Base-by-base conservation (phyloP, 768 basidiomycete genomes). In the Fistulinella prunicolor region DNA sequence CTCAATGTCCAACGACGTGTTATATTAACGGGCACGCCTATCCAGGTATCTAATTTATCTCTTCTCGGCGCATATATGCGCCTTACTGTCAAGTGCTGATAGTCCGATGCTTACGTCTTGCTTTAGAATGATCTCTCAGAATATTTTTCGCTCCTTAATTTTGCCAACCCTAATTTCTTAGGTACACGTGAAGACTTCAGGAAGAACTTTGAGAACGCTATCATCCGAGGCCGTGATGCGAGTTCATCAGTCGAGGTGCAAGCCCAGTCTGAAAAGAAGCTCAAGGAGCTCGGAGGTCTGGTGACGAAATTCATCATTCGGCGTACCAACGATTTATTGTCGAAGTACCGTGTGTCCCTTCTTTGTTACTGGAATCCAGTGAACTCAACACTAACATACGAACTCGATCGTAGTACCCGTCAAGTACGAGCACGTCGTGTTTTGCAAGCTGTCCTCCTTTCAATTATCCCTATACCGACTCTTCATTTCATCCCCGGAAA, bases 401-500 rank as follows among this genome's bases (percentile, higher is more conserved):
- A 39, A 55, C 46, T 47, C 29, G 53, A 37, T 23, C 43, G 2
- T 59, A 98, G 95, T 99, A 23, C 96, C 96, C 9, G 92, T 99
- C 70, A 99, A 99, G 67, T 98, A 98, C 70, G 96, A 98, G 65
- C 93, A 97, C 50, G 89, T 97, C 51, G 94, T 97, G 0, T 97
- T 96, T 69, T 97, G 94, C 64, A 77, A 81, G 35, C 78, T 89
- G 4, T 92, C 90, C 2, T 75, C 85, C 14, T 83, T 96, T 57
- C 94, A 97, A 58, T 70, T 90, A 13, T 73, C 88, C 7, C 73
- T 97, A 3, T 97, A 97, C 63, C 83, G 84, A 40, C 76, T 90
- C 24, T 97, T 97, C 62, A 94, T 95, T 52, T 85, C 84, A 3
- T 95, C 93, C 2, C 91, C 92, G 7, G 92, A 92, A 61, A 95